These are phyloP conservation scores for Bathelium albidoporum DNA, from an alignment of 495 filamentous ascomycete species.

Conservation along the genomic window DNA sequence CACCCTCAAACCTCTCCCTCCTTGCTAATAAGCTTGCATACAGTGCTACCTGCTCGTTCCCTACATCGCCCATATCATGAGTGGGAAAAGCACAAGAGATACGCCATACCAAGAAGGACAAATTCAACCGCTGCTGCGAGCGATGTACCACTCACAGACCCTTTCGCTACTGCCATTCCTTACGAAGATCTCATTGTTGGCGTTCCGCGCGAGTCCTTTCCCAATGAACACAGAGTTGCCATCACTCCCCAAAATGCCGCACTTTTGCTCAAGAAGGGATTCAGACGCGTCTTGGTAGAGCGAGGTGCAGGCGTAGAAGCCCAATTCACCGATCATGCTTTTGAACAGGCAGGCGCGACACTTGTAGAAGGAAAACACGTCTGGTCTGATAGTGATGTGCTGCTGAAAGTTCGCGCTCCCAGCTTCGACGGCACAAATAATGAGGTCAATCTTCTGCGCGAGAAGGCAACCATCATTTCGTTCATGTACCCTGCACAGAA, in stretches of 20 bases:
- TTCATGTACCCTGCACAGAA: conserved; percentile 70
- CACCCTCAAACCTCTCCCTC: not conserved
- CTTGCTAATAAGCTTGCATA: not conserved
- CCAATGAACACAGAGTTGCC: conserved; percentile 66
- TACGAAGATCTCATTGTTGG: conserved; percentile 61
- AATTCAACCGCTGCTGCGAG: not conserved
- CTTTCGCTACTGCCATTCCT: conserved; percentile 39
- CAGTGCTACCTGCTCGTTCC: not conserved
- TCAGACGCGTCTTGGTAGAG: conserved; percentile 60
- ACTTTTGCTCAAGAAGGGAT: conserved; percentile 68
- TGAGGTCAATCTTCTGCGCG: conserved; percentile 50
- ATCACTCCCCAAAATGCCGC: conserved; percentile 71
- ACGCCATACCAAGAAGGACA: not conserved
- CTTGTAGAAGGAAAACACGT: conserved; percentile 51
- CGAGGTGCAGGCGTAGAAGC: conserved; percentile 63
- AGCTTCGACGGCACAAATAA: conserved; percentile 40
- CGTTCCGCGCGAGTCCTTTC: conserved; percentile 48
- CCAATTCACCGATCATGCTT: conserved; percentile 60
- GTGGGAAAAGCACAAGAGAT: not conserved
- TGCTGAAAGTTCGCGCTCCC: conserved; percentile 69
- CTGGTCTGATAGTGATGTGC: conserved; percentile 60
- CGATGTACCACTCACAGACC: not conserved
- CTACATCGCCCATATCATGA: not conserved
- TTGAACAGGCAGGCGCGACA: conserved; percentile 60
- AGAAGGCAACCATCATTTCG: conserved; percentile 59